Base-by-base conservation (phyloP, 73 alveolate species). In the Tetrahymena elliotti region DNA sequence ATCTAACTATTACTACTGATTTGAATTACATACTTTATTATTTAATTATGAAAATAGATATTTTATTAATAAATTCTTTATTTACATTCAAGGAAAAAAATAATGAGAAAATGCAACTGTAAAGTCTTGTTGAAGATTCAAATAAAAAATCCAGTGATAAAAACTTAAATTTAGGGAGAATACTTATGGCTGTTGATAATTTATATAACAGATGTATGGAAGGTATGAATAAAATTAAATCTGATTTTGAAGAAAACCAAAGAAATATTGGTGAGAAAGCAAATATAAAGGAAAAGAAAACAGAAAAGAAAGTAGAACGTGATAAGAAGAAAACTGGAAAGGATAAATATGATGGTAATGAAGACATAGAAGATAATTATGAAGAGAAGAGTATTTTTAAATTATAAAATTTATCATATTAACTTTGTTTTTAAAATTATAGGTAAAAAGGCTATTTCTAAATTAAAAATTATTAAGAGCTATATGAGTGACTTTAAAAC, bases 181-280 rank as follows among this genome's bases (percentile, higher is more conserved):
- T 94, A 20, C 31, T 94, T 39, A 94, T 94, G 96, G 96, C 96
- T 47, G 93, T 94, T 13, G 96, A 94, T 88, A 94, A 94, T 47
- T 84, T 94, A 84, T 88, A 68, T 92, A 94, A 94, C 53, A 38
- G 96, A 52, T 94, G 96, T 84, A 52, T 84, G 83, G 96, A 94
- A 24, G 96, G 96, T n/a, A 94, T 94, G 40, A 52, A 94, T 27
- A 94, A 84, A 41, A 94, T 94, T 5, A 94, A 94, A 52, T 92
- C 84, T 84, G 96, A 94, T 27, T 88, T 94, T 18, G 96, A 94
- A 94, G 96, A 94, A 52, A 94, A 94, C 31, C 39, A 94, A 31
- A 88, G 93, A 33, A 94, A 84, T 24, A 94, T 84, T 20, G 96
- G 93, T 40, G 93, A 94, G 36, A 94, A 94, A 41, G 52, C 95